These are phyloP conservation scores for Aspergillus haitiensis DNA, from an alignment of 495 filamentous ascomycete species.

Conservation along the genomic window DNA sequence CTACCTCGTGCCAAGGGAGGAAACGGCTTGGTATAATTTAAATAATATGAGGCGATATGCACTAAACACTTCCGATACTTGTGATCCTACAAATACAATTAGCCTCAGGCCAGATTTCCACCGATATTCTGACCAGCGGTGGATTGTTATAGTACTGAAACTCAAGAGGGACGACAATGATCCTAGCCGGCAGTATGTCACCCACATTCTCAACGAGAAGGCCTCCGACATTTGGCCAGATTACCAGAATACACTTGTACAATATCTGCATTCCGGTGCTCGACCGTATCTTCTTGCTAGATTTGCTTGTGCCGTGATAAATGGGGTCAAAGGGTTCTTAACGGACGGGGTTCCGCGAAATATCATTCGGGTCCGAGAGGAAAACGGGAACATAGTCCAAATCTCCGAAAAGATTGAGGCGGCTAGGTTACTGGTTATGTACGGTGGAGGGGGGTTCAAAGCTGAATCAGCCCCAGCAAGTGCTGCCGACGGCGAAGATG, in stretches of 20 bases:
- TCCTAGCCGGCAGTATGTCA: neutral
- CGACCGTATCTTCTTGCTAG: neutral
- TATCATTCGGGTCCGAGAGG: neutral
- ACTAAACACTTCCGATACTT: neutral
- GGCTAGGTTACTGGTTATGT: neutral
- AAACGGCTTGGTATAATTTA: neutral
- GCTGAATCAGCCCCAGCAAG: neutral
- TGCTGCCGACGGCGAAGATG: neutral
- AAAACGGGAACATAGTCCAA: neutral
- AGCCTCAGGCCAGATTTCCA: neutral
- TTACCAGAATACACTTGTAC: neutral
- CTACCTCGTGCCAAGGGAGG: neutral
- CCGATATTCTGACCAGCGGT: neutral
- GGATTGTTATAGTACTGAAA: slow-evolving; percentile 1
- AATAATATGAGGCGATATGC: neutral
- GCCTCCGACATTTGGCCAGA: neutral
- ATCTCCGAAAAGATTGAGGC: neutral
- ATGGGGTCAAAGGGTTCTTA: neutral
- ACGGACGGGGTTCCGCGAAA: neutral
- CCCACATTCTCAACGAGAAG: neutral
- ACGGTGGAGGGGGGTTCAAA: neutral
- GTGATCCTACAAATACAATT: neutral
- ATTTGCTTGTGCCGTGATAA: neutral
- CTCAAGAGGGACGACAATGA: neutral
- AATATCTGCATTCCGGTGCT: neutral